These are phyloP conservation scores for Quillaja saponaria DNA, from an alignment of 306 rosid species.

Conservation along the genomic window DNA sequence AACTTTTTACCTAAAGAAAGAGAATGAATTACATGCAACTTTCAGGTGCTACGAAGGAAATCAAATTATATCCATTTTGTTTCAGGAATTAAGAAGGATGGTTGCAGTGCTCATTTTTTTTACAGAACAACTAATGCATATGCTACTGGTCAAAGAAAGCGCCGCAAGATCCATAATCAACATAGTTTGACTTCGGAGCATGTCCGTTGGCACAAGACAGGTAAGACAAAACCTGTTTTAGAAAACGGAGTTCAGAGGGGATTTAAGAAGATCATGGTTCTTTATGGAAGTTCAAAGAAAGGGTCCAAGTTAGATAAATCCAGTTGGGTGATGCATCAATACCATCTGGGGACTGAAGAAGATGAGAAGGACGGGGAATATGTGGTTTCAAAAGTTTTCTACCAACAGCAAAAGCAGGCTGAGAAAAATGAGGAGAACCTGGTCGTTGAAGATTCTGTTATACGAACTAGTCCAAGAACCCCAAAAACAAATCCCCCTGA, in stretches of 20 bases:
- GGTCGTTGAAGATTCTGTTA: slow-evolving; percentile 47
- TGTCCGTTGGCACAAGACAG: slow-evolving; percentile 68
- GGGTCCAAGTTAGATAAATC: slow-evolving; percentile 62
- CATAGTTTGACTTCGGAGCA: slow-evolving; percentile 34
- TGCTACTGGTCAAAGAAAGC: slow-evolving; percentile 70
- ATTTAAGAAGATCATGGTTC: slow-evolving; percentile 85
- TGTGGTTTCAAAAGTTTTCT: slow-evolving; percentile 73
- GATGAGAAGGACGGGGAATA: slow-evolving; percentile 78
- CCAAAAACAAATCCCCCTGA: slow-evolving; percentile 64
- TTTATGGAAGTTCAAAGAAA: slow-evolving; percentile 59
- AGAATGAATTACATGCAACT: background rate
- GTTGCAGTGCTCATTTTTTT: slow-evolving; percentile 71
- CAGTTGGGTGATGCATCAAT: slow-evolving; percentile 92
- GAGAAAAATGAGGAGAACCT: slow-evolving; percentile 44
- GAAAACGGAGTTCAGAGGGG: slow-evolving; percentile 55
- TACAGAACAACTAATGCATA: slow-evolving; percentile 75
- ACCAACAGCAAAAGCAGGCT: slow-evolving; percentile 58
- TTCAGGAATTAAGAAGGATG: slow-evolving; percentile 88
- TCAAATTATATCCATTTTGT: slow-evolving; percentile 15
- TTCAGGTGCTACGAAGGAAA: background rate
- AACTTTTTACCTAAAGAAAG: too few relatives aligned
- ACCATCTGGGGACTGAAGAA: slow-evolving; percentile 75
- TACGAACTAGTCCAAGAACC: slow-evolving; percentile 66
- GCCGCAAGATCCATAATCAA: slow-evolving; percentile 50
- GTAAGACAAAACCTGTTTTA: slow-evolving; percentile 46